These are phyloP conservation scores for Pseudevernia furfuracea DNA, from an alignment of 495 filamentous ascomycete species.

Conservation along the genomic window DNA sequence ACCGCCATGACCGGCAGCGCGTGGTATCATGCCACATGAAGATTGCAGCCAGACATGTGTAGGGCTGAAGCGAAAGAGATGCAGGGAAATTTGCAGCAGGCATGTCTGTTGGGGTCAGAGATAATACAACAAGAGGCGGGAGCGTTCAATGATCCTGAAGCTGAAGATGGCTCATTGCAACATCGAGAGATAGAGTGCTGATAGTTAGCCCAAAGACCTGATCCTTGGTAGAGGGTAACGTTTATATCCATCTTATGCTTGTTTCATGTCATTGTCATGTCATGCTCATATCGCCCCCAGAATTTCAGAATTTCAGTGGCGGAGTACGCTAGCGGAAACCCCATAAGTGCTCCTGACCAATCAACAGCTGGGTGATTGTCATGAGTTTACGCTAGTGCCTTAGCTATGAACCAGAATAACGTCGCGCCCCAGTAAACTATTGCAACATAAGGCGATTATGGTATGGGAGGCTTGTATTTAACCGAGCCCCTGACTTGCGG, in stretches of 20 bases:
- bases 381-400: not conserved
- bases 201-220: not conserved
- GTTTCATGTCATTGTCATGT: constrained; percentile 1
- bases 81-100: not conserved
- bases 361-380: not conserved
- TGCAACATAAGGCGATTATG: too few relatives aligned
- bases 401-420: not conserved
- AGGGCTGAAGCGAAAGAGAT: not conserved
- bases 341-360: not conserved
- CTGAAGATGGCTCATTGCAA: not conserved
- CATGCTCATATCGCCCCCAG: not conserved
- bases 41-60: not conserved
- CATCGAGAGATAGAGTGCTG: not conserved
- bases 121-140: not conserved
- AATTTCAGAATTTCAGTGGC: not conserved
- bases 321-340: not conserved
- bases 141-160: not conserved
- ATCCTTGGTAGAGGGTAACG: not conserved
- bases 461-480: too few relatives aligned
- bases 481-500: too few relatives aligned
- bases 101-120: not conserved
- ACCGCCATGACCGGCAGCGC: not conserved
- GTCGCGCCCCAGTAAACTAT: not conserved
- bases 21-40: not conserved
- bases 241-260: not conserved